phyloP scores from a whole-genome alignment of 805 yeast species.

The Sungouiella thailandica region DNA sequence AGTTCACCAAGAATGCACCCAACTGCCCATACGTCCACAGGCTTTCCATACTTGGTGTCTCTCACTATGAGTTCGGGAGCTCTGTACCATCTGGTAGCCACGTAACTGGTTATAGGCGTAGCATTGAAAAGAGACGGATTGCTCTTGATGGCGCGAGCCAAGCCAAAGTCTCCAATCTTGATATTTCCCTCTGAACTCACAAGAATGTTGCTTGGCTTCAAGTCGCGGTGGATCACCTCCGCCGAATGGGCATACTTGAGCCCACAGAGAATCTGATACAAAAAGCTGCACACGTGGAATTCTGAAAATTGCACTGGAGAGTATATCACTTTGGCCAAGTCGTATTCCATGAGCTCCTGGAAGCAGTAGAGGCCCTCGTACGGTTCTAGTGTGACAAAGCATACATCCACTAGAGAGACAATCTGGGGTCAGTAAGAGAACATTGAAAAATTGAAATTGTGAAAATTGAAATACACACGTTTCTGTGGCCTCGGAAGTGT shows the following conservation, averaged over 20 bases:
- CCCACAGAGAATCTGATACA: constrained; percentile 82
- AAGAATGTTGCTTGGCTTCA: constrained; percentile 86
- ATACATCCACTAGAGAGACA: constrained; percentile 68
- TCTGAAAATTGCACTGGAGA: constrained; percentile 76
- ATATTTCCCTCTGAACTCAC: constrained; percentile 68
- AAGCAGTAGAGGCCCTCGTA: constrained; percentile 86
- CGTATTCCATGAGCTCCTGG: constrained; percentile 81
- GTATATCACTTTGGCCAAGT: constrained; percentile 75
- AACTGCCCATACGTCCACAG: constrained; percentile 88
- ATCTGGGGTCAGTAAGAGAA: constrained; percentile 38
- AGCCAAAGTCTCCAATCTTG: constrained; percentile 91
- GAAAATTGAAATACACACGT: constrained; percentile 31
- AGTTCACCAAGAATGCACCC: constrained; percentile 89
- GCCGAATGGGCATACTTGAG: constrained; percentile 87
- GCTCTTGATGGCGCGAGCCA: constrained; percentile 69
- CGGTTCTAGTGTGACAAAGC: constrained; percentile 58
- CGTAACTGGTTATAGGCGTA: constrained; percentile 67
- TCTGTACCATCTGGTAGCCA: constrained; percentile 93
- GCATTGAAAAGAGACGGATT: constrained; percentile 8
- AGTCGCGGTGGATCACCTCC: constrained; percentile 85
- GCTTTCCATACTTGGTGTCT: constrained; percentile 52
- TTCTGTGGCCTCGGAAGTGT: constrained; percentile 80
- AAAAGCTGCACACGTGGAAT: constrained; percentile 69
- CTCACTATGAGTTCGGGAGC: constrained; percentile 86
- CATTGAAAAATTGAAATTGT: neutral